Evolutionary conservation across 2,329 filamentous ascomycete genomes (phyloP).

Genomic region (Cercospora zeina): DNA sequence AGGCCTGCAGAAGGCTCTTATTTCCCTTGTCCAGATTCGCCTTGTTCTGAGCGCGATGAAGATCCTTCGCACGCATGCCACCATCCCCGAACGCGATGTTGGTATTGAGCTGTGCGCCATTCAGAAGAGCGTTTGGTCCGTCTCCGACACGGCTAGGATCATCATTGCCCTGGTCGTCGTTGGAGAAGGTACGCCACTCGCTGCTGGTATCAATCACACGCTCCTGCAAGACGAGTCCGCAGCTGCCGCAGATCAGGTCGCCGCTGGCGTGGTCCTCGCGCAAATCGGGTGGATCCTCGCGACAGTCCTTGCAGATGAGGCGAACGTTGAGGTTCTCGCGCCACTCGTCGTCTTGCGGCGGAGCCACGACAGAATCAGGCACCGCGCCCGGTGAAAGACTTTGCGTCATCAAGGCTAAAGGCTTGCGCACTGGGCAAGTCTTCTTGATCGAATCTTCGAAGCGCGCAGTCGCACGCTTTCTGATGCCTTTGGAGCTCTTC

Average conservation of each 20-base stretch:
- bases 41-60: slow-evolving; percentile 82
- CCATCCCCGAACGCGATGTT: slow-evolving; percentile 80
- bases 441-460: slow-evolving; percentile 37
- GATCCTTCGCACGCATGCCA: slow-evolving; percentile 68
- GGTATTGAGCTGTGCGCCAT: slow-evolving; percentile 86
- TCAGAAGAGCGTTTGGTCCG: slow-evolving; percentile 82
- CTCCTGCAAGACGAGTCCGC: slow-evolving; percentile 85
- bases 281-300: slow-evolving; percentile 85
- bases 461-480: slow-evolving; percentile 45
- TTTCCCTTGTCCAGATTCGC: slow-evolving; percentile 78
- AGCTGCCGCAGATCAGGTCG: slow-evolving; percentile 89
- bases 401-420: slow-evolving; percentile 38
- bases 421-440: slow-evolving; percentile 33
- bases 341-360: slow-evolving; percentile 54
- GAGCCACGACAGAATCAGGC: slow-evolving; percentile 42
- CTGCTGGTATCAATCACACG: slow-evolving; percentile 93
- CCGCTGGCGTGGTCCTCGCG: slow-evolving; percentile 89
- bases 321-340: slow-evolving; percentile 84
- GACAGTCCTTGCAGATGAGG: slow-evolving; percentile 86
- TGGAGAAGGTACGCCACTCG: slow-evolving; percentile 98
- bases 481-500: slow-evolving; percentile 48
- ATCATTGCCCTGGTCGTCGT: slow-evolving; percentile 94
- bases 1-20: slow-evolving; percentile 74
- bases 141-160: slow-evolving; percentile 98
- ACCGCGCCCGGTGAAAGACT: slow-evolving; percentile 50